Percentiles rank a stretch among this genome's conserved stretches.
phyloP scores from a whole-genome alignment of 2,329 filamentous ascomycete genomes.

The Neophaeococcomyces aloes region DNA sequence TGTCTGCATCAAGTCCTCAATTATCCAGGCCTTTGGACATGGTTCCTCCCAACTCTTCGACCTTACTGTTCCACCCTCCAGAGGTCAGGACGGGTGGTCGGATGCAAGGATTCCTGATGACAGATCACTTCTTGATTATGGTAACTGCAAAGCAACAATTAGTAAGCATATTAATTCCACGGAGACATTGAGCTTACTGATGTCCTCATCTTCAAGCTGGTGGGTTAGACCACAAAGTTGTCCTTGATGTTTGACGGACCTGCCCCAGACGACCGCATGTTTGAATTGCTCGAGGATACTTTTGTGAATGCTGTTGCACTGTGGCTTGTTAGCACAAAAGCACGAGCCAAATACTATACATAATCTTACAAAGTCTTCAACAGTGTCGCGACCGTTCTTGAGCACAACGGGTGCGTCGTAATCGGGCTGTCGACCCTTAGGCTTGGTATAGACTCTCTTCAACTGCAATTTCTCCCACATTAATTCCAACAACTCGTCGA shows the following conservation, averaged over 20 bases:
- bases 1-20: slow-evolving; percentile 2
- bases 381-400: slow-evolving; percentile 67
- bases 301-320: slow-evolving; percentile 97
- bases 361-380: slow-evolving; percentile 84
- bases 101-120: background rate
- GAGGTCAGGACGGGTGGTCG: background rate
- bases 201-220: slow-evolving; percentile 92
- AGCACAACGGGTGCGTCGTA: slow-evolving; percentile 87
- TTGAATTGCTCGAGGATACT: slow-evolving; percentile 95
- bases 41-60: background rate
- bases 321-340: slow-evolving; percentile 21
- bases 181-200: slow-evolving; percentile 52
- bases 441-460: slow-evolving; percentile 91
- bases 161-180: background rate
- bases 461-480: slow-evolving; percentile 98
- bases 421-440: slow-evolving; percentile 88
- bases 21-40: slow-evolving; percentile 6
- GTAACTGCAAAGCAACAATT: slow-evolving; percentile 22
- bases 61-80: background rate
- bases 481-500: slow-evolving; percentile 90
- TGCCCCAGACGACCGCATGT: slow-evolving; percentile 88
- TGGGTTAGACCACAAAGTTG: slow-evolving; percentile 86
- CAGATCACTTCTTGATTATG: slow-evolving; percentile 27
- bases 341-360: too few species aligned
- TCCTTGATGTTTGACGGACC: slow-evolving; percentile 96